phyloP scores from a whole-genome alignment of 139 green algal species.

The Chlamydomonas eustigma region DNA sequence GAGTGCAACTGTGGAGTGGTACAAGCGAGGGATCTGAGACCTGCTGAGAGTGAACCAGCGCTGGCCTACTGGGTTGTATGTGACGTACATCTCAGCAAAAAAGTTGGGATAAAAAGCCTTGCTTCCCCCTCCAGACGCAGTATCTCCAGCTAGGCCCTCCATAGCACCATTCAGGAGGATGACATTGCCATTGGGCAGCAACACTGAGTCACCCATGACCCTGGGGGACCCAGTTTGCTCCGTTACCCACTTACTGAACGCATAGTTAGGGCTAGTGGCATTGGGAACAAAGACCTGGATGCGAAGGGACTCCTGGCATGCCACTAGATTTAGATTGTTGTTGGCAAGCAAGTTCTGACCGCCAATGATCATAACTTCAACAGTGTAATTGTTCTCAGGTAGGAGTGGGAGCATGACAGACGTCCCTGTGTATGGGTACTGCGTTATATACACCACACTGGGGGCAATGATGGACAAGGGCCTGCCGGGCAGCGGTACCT shows the following conservation, averaged over 20 bases:
- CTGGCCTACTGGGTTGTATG: not conserved
- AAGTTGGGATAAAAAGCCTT: constrained; percentile 23
- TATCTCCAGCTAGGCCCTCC: constrained; percentile 29
- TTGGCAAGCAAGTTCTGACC: constrained; percentile 7
- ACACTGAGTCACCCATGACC: constrained; percentile 22
- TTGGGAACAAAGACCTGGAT: not conserved
- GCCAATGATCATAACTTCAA: constrained; percentile 33
- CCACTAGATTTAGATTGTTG: not conserved
- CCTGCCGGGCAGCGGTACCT: not conserved
- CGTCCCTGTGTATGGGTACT: constrained; percentile 32
- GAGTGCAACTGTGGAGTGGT: constrained; percentile 23
- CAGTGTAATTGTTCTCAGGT: constrained; percentile 21
- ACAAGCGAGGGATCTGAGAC: constrained; percentile 25
- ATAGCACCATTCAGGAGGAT: constrained; percentile 27
- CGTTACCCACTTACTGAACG: constrained; percentile 15
- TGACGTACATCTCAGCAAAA: constrained; percentile 33
- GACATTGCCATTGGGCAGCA: constrained; percentile 40
- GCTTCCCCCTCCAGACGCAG: constrained; percentile 12
- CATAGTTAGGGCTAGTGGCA: constrained; percentile 3
- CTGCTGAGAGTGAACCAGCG: constrained; percentile 15
- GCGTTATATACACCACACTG: constrained; percentile 1
- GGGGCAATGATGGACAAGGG: not conserved
- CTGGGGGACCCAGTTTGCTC: constrained; percentile 26
- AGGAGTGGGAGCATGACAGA: constrained; percentile 23
- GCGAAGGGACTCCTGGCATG: constrained; percentile 10